Evolutionary conservation across 106 monocot species (phyloP), one percentile per base, ranked within the genome.

Genomic region (Gastrodia elata): DNA sequence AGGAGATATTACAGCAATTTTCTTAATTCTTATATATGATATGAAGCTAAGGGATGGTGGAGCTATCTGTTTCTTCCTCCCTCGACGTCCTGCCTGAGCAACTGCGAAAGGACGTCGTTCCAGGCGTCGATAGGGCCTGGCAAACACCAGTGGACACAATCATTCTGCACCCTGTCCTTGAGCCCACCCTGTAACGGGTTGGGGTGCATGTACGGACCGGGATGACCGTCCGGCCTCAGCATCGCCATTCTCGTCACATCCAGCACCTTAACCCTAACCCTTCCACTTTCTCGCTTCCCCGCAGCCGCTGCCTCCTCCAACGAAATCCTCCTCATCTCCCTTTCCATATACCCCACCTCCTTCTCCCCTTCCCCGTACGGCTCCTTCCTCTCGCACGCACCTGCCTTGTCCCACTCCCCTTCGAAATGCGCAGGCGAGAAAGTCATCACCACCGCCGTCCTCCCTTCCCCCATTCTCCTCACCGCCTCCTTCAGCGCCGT

Each of bases 391-490:
- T 74, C 72, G 58, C 97, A 98, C 6, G 93, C 87, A 33, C 86
- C 86, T 0, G 79, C 77, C 71, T 88, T 87, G 39, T 98, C 90
- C 93, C 97, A 93, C 52, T 88, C 93, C 73, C 90, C 93, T 49
- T 93, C 93, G 71, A 98, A 98, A 70, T 98, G 97, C 64, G 93
- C 82, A 44, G 92, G 90, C 67, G 97, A 86, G 71, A 98, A 98
- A 26, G 97, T 93, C 70, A 90, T 88, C 75, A 91, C 73, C 71
- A 83, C 84, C 65, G 83, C 96, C 32, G 79, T 4, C 77, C 73
- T 82, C 68, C 67, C 68, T 33, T 7, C 7, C 39, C n/a, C 58
- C 40, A 40, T 10, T 7, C 24, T 38, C 33, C 20, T 33, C 44
- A 27, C 70, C 27, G 72, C 65, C 10, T 8, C 43, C 42, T 3